Base-by-base conservation (phyloP, 306 rosid species). In the Glycine latifolia region DNA sequence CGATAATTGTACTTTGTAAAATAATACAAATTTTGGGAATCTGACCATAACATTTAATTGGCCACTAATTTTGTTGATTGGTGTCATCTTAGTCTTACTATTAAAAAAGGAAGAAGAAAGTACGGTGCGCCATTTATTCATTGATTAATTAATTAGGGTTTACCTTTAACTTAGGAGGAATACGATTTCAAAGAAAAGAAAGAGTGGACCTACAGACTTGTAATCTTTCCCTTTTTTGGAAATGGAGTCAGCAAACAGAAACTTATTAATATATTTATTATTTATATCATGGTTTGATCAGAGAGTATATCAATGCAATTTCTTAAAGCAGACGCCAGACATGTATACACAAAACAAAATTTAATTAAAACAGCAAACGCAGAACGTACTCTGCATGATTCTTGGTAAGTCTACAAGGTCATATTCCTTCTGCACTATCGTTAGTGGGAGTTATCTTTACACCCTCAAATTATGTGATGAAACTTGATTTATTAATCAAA, bases 211-310 rank as follows among this genome's bases (percentile, higher is more conserved):
- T 71, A 54, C 67, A 60, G 1, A 8, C 2, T 56, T n/a, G 39
- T 41, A 55, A 61, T 47, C 47, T 73, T 78, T 78, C 80, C 15
- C 35, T 66, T 79, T 79, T 86, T 79, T 20, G 80, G 82, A 76
- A 65, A 85, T 65, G 80, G 85, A 85, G 85, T 72, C 88, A 66
- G 77, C 80, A 76, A 76, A 62, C 73, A 80, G 72, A 76, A 53
- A 61, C 81, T 78, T 20, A 46, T 35, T 20, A 44, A 26, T 20
- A 49, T 67, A 74, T 31, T 39, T 35, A 14, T 26, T 26, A 26
- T 26, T 26, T 26, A 26, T 26, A 1, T 26, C 52, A 4, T 9
- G 4, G 37, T 52, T 52, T 71, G 16, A 73, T 37, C 35, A n/a
- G 13, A 59, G 46, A 65, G 41, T 17, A 56, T 58, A 13, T 68